Percentiles rank a stretch among this genome's conserved stretches.
These are phyloP conservation scores for Cryptococcus sp. DNA, from an alignment of 1,284 basidiomycete species.

Conservation along the genomic window DNA sequence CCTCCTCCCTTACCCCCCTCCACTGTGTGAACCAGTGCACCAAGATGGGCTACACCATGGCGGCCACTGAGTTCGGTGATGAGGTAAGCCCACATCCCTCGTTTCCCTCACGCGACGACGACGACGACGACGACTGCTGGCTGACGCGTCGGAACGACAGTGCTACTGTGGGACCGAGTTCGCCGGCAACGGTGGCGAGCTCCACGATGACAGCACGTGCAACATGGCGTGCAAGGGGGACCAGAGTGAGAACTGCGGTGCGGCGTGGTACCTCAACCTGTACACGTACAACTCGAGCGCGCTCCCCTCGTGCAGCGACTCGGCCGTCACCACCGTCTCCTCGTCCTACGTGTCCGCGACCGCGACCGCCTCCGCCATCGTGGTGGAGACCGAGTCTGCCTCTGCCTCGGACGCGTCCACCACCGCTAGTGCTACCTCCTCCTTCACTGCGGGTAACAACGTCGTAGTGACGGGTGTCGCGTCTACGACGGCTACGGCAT, in stretches of 20 bases:
- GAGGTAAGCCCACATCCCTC: constrained; percentile 25
- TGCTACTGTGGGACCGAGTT: constrained; percentile 44
- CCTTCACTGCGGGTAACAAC: constrained; percentile 8
- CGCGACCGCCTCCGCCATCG: constrained; percentile 7
- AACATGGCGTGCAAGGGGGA: constrained; percentile 38
- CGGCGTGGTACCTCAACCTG: constrained; percentile 38
- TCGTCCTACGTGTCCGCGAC: constrained; percentile 10
- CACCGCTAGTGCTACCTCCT: constrained; percentile 14
- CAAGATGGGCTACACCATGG: constrained; percentile 38
- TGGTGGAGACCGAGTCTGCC: too few relatives aligned
- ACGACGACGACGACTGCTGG: background rate
- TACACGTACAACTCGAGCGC: constrained; percentile 34
- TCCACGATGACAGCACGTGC: constrained; percentile 26
- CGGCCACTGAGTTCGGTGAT: constrained; percentile 44
- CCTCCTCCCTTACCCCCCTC: constrained; percentile 28
- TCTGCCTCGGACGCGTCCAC: constrained; percentile 9
- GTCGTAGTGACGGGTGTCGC: constrained; percentile 5
- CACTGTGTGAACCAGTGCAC: constrained; percentile 42
- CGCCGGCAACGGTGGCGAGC: constrained; percentile 28
- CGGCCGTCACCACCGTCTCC: constrained; percentile 15
- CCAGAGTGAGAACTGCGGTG: constrained; percentile 31
- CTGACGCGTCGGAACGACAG: constrained; percentile 10
- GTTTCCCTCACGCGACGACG: background rate
- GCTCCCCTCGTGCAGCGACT: constrained; percentile 15
- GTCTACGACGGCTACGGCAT: background rate